A percentile compares a stretch with the other conserved stretches of the same genome.
Conservation (phyloP, 139 green algal species). For the Volvox reticuliferus region DNA sequence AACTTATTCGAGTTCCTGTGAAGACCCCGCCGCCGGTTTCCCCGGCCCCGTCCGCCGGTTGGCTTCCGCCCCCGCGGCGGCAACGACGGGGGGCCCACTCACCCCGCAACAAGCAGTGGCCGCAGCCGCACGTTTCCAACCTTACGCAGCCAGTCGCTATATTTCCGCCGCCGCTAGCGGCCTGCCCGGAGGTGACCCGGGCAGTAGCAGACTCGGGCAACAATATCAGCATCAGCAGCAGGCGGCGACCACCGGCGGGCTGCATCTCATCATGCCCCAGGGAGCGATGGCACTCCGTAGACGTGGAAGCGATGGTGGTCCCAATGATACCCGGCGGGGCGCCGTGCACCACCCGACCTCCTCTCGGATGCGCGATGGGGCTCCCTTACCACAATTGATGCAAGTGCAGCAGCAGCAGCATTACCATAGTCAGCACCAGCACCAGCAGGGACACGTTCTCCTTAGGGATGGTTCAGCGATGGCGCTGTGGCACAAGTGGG, state of each 20-base stretch:
- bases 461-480: background rate
- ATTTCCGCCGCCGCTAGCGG: background rate
- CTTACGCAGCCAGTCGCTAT: background rate
- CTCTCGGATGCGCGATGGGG: background rate
- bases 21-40: background rate
- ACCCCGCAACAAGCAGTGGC: background rate
- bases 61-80: background rate
- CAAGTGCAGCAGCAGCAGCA: background rate
- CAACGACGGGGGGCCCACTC: background rate
- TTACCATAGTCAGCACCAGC: background rate
- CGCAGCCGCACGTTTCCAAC: background rate
- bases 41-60: background rate
- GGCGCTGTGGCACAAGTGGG: background rate
- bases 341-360: background rate
- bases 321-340: background rate
- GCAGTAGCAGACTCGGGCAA: too few species aligned
- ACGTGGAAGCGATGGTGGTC: background rate
- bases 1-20: too few species aligned
- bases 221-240: too few species aligned
- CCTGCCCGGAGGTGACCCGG: too few species aligned
- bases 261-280: background rate
- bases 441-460: too few species aligned
- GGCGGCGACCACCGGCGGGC: too few species aligned
- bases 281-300: background rate
- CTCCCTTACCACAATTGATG: background rate